Base-by-base conservation (phyloP, 2,329 filamentous ascomycete species). In the Stachybotrys echinatus region DNA sequence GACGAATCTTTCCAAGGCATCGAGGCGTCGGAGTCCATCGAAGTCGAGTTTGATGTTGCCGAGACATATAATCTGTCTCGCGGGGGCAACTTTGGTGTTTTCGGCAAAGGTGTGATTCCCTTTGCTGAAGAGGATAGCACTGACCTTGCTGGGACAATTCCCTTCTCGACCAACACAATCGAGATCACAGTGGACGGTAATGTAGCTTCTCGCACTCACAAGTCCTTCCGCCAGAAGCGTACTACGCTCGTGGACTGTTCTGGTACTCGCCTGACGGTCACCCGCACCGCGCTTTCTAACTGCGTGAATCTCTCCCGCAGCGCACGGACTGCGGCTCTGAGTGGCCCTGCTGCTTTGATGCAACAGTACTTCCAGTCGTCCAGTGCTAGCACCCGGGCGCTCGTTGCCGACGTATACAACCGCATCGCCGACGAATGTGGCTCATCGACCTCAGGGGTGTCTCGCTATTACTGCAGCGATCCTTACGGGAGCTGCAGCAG, bases 301-400 rank as follows among this genome's bases (percentile, higher is more conserved):
- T 81, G 83, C 59, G 67, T 72, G 6, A 68, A 65, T 17, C 69
- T 85, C 5, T 81, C 84, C 2, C 68, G 66, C 3, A 64, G 69
- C 4, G 83, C 84, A 10, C 73, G 78, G 1, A 61, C 65, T 1
- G 77, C 77, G 2, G 79, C 80, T 0, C 62, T 70, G 2, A 77
- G 72, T 1, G 79, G 77, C 23, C 56, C 69, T 0, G 71, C 73
- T 4, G 65, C 68, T 56, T 81, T 75, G 59, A 66, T 85, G 57
- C 65, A 64, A 34, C 79, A 84, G 60, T 87, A 84, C 72, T 88
- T 87, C 75, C 85, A 84, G 68, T 76, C 76, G 1, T 77, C 76
- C 27, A 31, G 6, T 12, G 27, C 27, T 12, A 53, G 65, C 3
- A 71, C 71, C 10, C 74, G 76, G 39, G 70, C 62, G 47, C 72